Conservation (phyloP, 2,329 filamentous ascomycete species). For the Epichloe coenophiala region DNA sequence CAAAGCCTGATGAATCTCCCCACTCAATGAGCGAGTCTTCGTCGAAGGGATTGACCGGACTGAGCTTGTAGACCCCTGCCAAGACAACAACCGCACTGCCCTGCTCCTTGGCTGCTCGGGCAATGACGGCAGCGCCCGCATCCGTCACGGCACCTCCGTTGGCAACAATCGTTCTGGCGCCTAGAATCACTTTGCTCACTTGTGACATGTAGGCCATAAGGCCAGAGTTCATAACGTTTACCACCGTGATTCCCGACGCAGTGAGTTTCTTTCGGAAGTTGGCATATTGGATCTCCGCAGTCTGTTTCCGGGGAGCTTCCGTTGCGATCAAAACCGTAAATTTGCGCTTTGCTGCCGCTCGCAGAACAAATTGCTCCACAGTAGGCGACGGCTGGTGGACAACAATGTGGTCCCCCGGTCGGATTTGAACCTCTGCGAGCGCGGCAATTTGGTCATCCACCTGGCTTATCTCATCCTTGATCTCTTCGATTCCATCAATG, state of each 20-base stretch:
- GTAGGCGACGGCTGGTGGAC: conserved; percentile 77
- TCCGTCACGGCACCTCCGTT: conserved; percentile 79
- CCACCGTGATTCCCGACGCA: conserved; percentile 65
- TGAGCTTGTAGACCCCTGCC: conserved; percentile 85
- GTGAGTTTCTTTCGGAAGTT: conserved; percentile 66
- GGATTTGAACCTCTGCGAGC: conserved; percentile 81
- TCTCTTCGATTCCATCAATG: conserved; percentile 85
- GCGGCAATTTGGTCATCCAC: conserved; percentile 88
- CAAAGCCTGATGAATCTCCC: conserved; percentile 64
- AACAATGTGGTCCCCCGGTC: conserved; percentile 83
- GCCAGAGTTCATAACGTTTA: conserved; percentile 72
- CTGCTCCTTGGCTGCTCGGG: conserved; percentile 70
- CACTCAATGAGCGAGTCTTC: conserved; percentile 74
- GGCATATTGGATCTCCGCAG: conserved; percentile 28
- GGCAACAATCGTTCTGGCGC: conserved; percentile 74
- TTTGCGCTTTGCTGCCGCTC: conserved; percentile 75
- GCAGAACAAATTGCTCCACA: conserved; percentile 78
- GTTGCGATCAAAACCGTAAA: conserved; percentile 84
- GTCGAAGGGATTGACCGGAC: conserved; percentile 76
- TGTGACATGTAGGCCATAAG: conserved; percentile 89
- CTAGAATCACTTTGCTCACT: conserved; percentile 88
- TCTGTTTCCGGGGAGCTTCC: conserved; percentile 31
- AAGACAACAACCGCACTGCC: conserved; percentile 79
- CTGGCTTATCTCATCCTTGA: conserved; percentile 87
- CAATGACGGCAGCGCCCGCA: conserved; percentile 71